Percentiles rank a stretch among this genome's conserved stretches.
phyloP scores from a whole-genome alignment of 2,329 filamentous ascomycete species.

The Beauveria sp. region DNA sequence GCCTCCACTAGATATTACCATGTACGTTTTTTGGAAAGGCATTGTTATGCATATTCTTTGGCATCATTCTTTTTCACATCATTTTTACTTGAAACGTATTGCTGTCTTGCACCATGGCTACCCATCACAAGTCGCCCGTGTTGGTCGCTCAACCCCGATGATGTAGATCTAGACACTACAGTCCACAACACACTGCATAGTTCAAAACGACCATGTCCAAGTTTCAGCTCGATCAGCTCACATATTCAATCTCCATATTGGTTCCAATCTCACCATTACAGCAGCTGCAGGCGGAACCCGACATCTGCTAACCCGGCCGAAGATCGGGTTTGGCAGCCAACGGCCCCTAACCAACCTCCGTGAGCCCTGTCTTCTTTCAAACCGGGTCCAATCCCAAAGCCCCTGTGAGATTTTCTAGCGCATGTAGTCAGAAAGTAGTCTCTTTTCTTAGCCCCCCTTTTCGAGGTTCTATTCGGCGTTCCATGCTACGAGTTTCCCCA shows the following conservation, averaged over 20 bases:
- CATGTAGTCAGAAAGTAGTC: conserved; percentile 9
- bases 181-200: too few species aligned
- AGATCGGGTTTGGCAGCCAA: background rate
- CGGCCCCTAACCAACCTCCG: background rate
- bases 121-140: too few species aligned
- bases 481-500: background rate
- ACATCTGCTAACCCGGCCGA: background rate
- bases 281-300: background rate
- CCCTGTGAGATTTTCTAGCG: background rate
- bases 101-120: too few species aligned
- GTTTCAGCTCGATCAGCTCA: background rate
- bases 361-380: background rate
- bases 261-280: background rate
- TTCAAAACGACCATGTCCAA: too few species aligned
- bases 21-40: too few species aligned
- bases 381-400: background rate
- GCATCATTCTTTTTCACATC: background rate
- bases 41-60: background rate
- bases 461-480: background rate
- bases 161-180: background rate
- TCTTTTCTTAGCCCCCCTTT: background rate
- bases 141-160: background rate
- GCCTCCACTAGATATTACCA: too few species aligned
- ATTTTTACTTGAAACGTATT: background rate
- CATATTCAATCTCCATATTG: background rate